Evolutionary conservation across 306 rosid genomes (phyloP), one percentile per base, ranked within the genome.

Genomic region (Vicia villosa): DNA sequence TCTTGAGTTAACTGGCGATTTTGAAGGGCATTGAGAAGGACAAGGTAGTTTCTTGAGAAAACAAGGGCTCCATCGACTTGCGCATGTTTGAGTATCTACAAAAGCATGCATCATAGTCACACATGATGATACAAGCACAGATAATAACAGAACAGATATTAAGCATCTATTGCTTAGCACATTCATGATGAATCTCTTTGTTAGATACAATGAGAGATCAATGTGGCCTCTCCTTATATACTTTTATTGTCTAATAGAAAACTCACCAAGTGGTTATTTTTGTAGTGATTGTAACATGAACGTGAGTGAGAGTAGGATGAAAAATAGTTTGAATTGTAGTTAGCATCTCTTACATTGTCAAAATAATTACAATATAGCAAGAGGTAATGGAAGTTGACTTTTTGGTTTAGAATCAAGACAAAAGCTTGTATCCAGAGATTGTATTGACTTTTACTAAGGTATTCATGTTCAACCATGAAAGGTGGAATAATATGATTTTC

Each of bases 1-100:
- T 6, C 78, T 82, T 0, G 85, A 82, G 63, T 85, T 54, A 11
- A 43, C 11, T 28, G 93, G 81, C 16, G 84, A 74, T 55, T 68
- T 26, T 4, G 70, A 63, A 64, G 96, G 96, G 63, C 91, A 86
- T 66, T 88, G 50, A 1, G 28, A 4, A 7, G 96, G 93, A 82
- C 92, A 91, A 2, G 2, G 13, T 5, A 88, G 63, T 50, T 6
- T 61, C 81, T 72, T 85, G 17, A 69, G 62, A 63, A 69, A 82
- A 72, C 95, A 90, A 1, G 69, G 84, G 68, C 96, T 84, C 0
- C 3, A 50, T 6, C 30, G 65, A 47, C 5, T 54, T 38, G 5
- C 20, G 77, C 92, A 91, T 38, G 77, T 70, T 14, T 26, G 57
- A n/a, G 56, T 14, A 34, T 72, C 75, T 43, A 58, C 88, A 45